Conservation (phyloP, 768 basidiomycete species). For the Leccinum broughii region DNA sequence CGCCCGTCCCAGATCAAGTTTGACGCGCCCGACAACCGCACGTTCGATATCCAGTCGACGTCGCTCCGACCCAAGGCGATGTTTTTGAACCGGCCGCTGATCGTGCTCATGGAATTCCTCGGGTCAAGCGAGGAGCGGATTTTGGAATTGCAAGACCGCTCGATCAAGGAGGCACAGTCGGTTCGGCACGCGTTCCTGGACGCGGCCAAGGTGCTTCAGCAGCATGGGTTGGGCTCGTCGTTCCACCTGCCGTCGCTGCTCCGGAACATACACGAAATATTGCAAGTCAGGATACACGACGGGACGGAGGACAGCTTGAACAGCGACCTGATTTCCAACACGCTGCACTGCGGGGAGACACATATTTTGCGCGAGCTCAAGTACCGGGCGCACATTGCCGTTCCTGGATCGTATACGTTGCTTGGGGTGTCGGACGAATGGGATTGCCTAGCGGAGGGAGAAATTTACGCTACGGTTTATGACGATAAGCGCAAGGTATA, state of each 20-base stretch:
- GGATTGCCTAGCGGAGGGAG: slow-evolving; percentile 44
- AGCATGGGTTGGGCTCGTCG: slow-evolving; percentile 47
- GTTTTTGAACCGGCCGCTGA: slow-evolving; percentile 49
- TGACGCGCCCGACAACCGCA: slow-evolving; percentile 34
- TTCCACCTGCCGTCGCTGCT: slow-evolving; percentile 47
- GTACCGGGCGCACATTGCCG: slow-evolving; percentile 48
- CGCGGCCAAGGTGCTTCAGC: slow-evolving; percentile 41
- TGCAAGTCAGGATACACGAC: slow-evolving; percentile 30
- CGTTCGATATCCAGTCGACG: slow-evolving; percentile 49
- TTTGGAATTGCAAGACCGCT: slow-evolving; percentile 37
- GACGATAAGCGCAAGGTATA: slow-evolving; percentile 33
- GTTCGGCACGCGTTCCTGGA: slow-evolving; percentile 35
- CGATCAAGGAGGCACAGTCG: slow-evolving; percentile 38
- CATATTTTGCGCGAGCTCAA: slow-evolving; percentile 54
- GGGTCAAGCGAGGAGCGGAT: slow-evolving; percentile 38
- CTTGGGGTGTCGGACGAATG: slow-evolving; percentile 56
- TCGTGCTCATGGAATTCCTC: slow-evolving; percentile 49
- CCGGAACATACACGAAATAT: slow-evolving; percentile 34
- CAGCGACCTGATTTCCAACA: slow-evolving; percentile 39
- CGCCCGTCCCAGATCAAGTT: slow-evolving; percentile 53
- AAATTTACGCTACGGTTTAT: slow-evolving; percentile 46
- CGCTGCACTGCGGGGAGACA: slow-evolving; percentile 40
- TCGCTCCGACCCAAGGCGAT: slow-evolving; percentile 44
- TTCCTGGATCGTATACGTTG: slow-evolving; percentile 49
- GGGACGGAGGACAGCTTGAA: slow-evolving; percentile 17